These are phyloP conservation scores for Yamadazyma dushanensis DNA, from an alignment of 1,139 yeast genomes.

Conservation along the genomic window DNA sequence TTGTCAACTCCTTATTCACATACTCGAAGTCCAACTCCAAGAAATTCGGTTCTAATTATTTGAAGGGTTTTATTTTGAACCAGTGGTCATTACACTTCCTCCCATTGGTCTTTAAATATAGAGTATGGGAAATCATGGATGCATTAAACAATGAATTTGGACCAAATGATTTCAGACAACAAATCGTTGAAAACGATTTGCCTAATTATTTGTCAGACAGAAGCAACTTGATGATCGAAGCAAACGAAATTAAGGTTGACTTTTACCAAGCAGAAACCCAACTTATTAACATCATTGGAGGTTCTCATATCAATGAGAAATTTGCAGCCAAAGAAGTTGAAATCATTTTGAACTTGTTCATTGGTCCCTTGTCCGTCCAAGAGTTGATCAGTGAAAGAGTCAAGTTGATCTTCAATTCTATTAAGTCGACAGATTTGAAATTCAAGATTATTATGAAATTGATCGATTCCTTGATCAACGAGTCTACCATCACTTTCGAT, in stretches of 20 bases:
- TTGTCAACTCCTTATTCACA: conserved; percentile 32
- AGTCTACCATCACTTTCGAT: conserved; percentile 41
- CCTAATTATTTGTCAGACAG: conserved; percentile 36
- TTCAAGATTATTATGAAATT: conserved; percentile 57
- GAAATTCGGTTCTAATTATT: conserved; percentile 37
- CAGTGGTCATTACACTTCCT: conserved; percentile 40
- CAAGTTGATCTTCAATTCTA: conserved; percentile 49
- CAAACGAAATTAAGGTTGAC: conserved; percentile 48
- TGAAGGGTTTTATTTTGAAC: conserved; percentile 41
- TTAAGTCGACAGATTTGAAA: conserved; percentile 57
- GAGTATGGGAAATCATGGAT: conserved; percentile 32
- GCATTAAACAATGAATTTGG: conserved; percentile 20
- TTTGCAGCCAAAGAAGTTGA: conserved; percentile 50
- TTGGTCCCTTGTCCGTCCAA: conserved; percentile 42
- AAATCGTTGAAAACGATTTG: conserved; percentile 32
- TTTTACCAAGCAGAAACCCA: conserved; percentile 52
- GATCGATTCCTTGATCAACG: conserved; percentile 53
- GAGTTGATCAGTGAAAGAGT: conserved; percentile 58
- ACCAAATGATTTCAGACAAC: conserved; percentile 29
- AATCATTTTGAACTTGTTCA: conserved; percentile 53
- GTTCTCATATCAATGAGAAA: conserved; percentile 26
- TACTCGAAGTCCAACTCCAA: conserved; percentile 30
- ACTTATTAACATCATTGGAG: conserved; percentile 57
- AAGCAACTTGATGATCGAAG: conserved; percentile 41
- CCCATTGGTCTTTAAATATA: conserved; percentile 34